phyloP scores from a whole-genome alignment of 495 filamentous ascomycete genomes.

The Hyaloscypha hepaticicola region DNA sequence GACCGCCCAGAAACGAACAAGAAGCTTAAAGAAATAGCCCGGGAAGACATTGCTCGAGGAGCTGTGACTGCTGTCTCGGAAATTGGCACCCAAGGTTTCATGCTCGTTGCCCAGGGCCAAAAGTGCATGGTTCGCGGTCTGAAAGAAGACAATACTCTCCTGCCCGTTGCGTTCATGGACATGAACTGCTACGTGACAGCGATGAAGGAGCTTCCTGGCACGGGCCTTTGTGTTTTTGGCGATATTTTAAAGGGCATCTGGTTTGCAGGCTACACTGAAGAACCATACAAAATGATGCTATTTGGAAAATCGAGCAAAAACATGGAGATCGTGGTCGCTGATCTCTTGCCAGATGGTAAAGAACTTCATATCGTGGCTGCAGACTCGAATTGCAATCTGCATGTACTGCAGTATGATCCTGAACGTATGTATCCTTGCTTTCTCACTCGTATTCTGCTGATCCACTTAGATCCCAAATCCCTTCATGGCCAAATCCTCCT shows the following conservation, averaged over 20 bases:
- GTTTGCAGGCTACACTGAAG: conserved; percentile 93
- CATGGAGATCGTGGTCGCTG: conserved; percentile 76
- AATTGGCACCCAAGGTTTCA: conserved; percentile 87
- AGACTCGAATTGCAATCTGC: conserved; percentile 82
- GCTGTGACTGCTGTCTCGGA: conserved; percentile 87
- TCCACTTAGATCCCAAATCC: conserved; percentile 77
- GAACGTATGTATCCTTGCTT: conserved; percentile 56
- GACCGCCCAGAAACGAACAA: conserved; percentile 78
- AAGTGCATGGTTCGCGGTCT: conserved; percentile 96
- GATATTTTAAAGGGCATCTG: conserved; percentile 92
- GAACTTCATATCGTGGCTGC: conserved; percentile 79
- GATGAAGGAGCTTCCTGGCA: conserved; percentile 76
- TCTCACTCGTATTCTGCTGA: background rate
- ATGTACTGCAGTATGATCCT: conserved; percentile 90
- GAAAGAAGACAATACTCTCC: conserved; percentile 86
- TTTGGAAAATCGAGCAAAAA: conserved; percentile 79
- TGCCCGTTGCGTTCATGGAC: conserved; percentile 97
- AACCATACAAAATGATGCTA: conserved; percentile 92
- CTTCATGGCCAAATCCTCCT: conserved; percentile 85
- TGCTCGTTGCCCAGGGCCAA: conserved; percentile 90
- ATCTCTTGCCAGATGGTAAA: conserved; percentile 85
- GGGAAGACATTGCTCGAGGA: conserved; percentile 83
- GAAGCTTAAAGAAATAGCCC: conserved; percentile 79
- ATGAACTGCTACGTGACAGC: conserved; percentile 88
- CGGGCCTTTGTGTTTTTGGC: conserved; percentile 78